Evolutionary conservation across 208 protist species (phyloP).

Genomic region (Lotmaria passim): DNA sequence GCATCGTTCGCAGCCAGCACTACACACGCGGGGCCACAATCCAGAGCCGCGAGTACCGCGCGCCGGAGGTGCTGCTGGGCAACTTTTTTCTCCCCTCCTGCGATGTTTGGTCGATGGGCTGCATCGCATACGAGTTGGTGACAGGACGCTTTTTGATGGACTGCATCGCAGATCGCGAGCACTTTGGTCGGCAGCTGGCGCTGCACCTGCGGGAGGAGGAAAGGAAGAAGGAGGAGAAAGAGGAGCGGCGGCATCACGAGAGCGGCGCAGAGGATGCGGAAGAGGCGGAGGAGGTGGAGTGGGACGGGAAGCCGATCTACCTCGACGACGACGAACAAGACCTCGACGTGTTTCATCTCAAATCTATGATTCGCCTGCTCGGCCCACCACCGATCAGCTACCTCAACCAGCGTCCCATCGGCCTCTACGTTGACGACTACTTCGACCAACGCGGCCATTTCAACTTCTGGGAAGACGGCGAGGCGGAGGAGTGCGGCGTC

Average conservation of each 20-base stretch:
- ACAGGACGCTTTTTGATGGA: constrained; percentile 74
- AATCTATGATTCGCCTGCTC: constrained; percentile 58
- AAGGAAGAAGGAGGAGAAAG: background rate
- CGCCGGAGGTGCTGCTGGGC: constrained; percentile 79
- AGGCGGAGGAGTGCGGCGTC: constrained; percentile 36
- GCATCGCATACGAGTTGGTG: constrained; percentile 84
- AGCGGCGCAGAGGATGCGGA: constrained; percentile 1
- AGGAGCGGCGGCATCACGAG: background rate
- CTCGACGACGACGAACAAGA: constrained; percentile 54
- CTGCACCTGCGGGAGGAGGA: background rate
- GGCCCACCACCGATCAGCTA: constrained; percentile 50
- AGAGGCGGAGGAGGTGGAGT: constrained; percentile 18
- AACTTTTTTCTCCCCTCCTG: constrained; percentile 55
- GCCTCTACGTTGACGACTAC: constrained; percentile 56
- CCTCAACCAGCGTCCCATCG: constrained; percentile 36
- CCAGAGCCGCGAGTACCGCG: constrained; percentile 84
- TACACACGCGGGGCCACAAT: constrained; percentile 51
- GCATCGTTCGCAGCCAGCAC: constrained; percentile 43
- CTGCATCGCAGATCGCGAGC: constrained; percentile 26
- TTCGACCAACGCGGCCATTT: constrained; percentile 53
- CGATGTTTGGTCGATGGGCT: constrained; percentile 83
- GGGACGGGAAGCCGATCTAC: constrained; percentile 30
- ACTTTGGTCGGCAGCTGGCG: constrained; percentile 13
- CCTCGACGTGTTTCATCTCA: constrained; percentile 58
- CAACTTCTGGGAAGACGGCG: constrained; percentile 44